Base-by-base conservation (phyloP, 495 filamentous ascomycete species). In the Talaromyces trachyspermus region DNA sequence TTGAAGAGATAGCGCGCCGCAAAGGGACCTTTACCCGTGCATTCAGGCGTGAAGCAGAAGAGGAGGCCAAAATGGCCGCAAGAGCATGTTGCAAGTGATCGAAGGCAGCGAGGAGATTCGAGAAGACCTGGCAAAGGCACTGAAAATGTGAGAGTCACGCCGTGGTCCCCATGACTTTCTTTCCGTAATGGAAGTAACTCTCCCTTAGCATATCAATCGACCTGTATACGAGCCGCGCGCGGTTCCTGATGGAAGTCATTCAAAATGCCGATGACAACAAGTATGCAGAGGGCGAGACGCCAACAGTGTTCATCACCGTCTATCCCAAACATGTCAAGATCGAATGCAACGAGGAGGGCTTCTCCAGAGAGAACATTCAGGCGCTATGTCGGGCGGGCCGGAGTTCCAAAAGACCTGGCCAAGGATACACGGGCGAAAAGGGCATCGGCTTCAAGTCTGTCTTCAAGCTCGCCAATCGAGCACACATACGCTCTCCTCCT, bases 211-310 rank as follows among this genome's bases (percentile, higher is more conserved):
- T 42, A 42, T 42, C 38, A 23, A 25, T 19, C 22, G 46, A 40
- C 23, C 40, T 54, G 23, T 50, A 49, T 43, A 32, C 29, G 47
- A 50, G 38, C 27, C 25, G 9, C 17, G 33, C 45, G 32, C 29
- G 33, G 38, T 42, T 42, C 22, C 22, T 42, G 38, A 42, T 42
- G 38, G 45, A 48, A 23, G 14, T 48, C 20, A 35, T 48, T 9
- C 45, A 48, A 29, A 48, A 48, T 38, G 45, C 45, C 20, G 45
- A 48, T 20, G 45, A 48, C 12, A 48, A 48, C 45, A 33, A 4
- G 45, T 48, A 48, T 36, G 32, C 27, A 25, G 45, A 35, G 29
- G 45, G 32, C 20, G 29, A 25, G 25, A 48, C 18, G 14, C 45
- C 45, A 24, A 48, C 27, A 25, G 9, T 48, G 2, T 42, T 19